Evolutionary conservation across 2,329 filamentous ascomycete genomes (phyloP).

Genomic region (Exophiala mesophila): DNA sequence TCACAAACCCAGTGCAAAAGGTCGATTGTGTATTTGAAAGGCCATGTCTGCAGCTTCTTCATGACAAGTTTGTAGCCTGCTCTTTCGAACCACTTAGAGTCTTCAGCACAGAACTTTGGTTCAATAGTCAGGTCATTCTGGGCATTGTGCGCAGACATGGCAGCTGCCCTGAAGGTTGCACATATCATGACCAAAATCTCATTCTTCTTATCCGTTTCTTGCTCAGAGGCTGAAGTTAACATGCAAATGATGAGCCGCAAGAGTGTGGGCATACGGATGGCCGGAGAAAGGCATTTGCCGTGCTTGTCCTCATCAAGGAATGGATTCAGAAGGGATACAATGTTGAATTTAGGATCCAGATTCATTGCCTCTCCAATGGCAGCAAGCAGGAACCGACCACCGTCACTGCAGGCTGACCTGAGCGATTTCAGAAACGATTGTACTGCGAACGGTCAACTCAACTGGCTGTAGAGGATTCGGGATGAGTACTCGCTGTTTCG

Average conservation of each 20-base stretch:
- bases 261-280: conserved; percentile 58
- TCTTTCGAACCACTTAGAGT: conserved; percentile 22
- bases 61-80: conserved; percentile 17
- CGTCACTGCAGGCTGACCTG: conserved; percentile 29
- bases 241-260: conserved; percentile 48
- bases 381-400: conserved; percentile 67
- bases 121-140: no score
- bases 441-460: conserved; percentile 3
- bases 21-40: conserved; percentile 20
- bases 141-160: not conserved
- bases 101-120: no score
- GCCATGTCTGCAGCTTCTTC: conserved; percentile 17
- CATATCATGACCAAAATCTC: conserved; percentile 21
- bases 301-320: no score
- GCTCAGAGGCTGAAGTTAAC: conserved; percentile 41
- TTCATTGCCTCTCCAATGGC: conserved; percentile 74
- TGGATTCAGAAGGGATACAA: no score
- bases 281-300: conserved; percentile 43
- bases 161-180: conserved; percentile 17
- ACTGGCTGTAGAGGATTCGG: not conserved
- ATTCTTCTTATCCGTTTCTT: conserved; percentile 24
- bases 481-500: conserved; percentile 15
- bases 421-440: conserved; percentile 14
- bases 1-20: conserved; percentile 20
- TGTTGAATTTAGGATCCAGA: no score